A percentile compares a stretch with the other conserved stretches of the same genome.
Evolutionary conservation across 2,329 filamentous ascomycete genomes (phyloP).

Genomic region (Colletotrichum lupini): DNA sequence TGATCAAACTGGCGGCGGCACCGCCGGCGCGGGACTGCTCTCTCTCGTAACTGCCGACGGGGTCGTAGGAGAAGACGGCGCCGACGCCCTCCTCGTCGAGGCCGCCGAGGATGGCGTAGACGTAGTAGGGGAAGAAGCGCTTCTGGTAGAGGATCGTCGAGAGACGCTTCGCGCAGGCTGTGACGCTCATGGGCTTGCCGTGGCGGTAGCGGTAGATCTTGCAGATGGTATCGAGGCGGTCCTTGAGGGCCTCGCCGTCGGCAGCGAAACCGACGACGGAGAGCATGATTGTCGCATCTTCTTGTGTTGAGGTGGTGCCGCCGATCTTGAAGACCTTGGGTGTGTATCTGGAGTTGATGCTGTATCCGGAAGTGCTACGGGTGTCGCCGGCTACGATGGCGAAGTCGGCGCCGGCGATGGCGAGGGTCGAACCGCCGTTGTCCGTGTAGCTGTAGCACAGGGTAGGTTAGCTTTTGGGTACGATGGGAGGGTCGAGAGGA

Average conservation of each 20-base stretch:
- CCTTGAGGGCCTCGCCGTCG: constrained; percentile 92
- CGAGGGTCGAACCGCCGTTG: constrained; percentile 96
- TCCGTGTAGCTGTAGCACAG: constrained; percentile 82
- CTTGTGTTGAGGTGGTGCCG: constrained; percentile 85
- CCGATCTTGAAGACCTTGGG: constrained; percentile 99
- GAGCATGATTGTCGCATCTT: constrained; percentile 86
- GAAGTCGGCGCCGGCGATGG: constrained; percentile 94
- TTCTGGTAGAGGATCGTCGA: constrained; percentile 97
- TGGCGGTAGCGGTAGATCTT: constrained; percentile 99
- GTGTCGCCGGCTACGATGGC: constrained; percentile 98
- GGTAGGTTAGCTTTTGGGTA: constrained; percentile 27
- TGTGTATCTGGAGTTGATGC: constrained; percentile 95
- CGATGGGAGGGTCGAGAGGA: not conserved
- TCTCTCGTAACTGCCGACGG: constrained; percentile 96
- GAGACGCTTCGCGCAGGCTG: constrained; percentile 93
- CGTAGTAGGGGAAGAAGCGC: constrained; percentile 99
- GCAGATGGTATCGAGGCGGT: constrained; percentile 92
- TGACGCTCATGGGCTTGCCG: constrained; percentile 94
- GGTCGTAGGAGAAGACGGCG: constrained; percentile 96
- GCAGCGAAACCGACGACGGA: constrained; percentile 97
- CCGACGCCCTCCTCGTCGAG: constrained; percentile 95
- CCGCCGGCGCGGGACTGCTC: constrained; percentile 96
- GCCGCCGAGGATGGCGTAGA: constrained; percentile 91
- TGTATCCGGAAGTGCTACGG: constrained; percentile 94
- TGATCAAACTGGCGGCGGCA: constrained; percentile 93